These are phyloP conservation scores for Boletellus emodensis DNA, from an alignment of 768 basidiomycete genomes.

Conservation along the genomic window DNA sequence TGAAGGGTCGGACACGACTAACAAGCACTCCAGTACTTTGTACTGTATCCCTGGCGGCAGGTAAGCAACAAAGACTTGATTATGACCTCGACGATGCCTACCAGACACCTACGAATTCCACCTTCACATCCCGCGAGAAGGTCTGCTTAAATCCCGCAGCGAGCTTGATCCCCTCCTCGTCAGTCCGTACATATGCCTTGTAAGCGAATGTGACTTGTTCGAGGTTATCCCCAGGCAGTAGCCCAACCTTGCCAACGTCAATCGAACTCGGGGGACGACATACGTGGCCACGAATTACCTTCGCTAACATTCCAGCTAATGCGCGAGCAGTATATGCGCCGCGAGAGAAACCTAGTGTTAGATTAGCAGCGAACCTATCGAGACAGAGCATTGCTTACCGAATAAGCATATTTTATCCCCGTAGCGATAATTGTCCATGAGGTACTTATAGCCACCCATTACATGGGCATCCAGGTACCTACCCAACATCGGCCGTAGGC, in stretches of 20 bases:
- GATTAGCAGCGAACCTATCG: constrained; percentile 11
- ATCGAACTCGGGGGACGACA: constrained; percentile 1
- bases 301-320: constrained; percentile 69
- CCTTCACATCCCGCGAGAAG: constrained; percentile 59
- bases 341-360: constrained; percentile 64
- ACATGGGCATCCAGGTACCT: constrained; percentile 74
- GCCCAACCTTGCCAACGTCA: constrained; percentile 49
- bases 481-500: neutral
- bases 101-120: constrained; percentile 85
- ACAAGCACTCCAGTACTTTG: constrained; percentile 68
- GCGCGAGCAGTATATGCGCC: constrained; percentile 66
- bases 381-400: constrained; percentile 35
- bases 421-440: constrained; percentile 72
- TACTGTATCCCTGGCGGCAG: constrained; percentile 64
- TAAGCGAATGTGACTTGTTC: constrained; percentile 75
- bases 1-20: constrained; percentile 62
- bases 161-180: constrained; percentile 40
- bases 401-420: constrained; percentile 77
- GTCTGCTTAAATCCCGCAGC: constrained; percentile 69
- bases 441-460: constrained; percentile 68
- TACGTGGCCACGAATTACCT: constrained; percentile 37
- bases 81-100: constrained; percentile 25
- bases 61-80: constrained; percentile 1
- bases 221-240: constrained; percentile 63
- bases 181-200: constrained; percentile 58